Base-by-base conservation (phyloP, 1,284 basidiomycete species). In the Tranzscheliella williamsii region DNA sequence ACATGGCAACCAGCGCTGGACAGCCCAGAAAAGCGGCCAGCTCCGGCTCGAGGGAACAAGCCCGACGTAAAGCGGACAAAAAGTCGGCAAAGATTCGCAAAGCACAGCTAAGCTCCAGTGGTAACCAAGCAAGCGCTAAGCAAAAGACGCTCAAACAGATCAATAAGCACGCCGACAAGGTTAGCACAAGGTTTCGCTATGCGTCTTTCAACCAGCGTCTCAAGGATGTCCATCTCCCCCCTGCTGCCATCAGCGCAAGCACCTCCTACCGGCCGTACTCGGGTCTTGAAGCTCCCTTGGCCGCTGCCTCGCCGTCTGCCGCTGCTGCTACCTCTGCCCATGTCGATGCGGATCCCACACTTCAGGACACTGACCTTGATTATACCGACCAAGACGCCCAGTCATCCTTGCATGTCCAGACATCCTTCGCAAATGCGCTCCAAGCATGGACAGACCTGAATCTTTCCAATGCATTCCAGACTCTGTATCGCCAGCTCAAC, bases 181-280 rank as follows among this genome's bases (percentile, higher is more conserved):
- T 65, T 44, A 49, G 49, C 34, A 55, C 48, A 23, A 43, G 50
- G 24, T 75, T 69, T 42, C 49, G 62, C 30, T 77, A 77, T 45
- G 63, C 66, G 26, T 77, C 75, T 17, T 77, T 77, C 69, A 75
- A 76, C 41, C 71, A 77, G 43, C 66, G 73, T 6, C 69, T 77
- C 32, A 61, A 70, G 24, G 44, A 72, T 22, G 67, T 73, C 4
- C 70, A 75, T 27, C 67, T 77, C 21, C 63, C 64, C 16, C 56
- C 64, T 6, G 49, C 63, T 17, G 55, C 50, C 9, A 66, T 62
- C 42, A 52, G 51, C 31, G 54, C 56, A 20, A 61, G 64, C 32
- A 52, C 44, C 32, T 57, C 46, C 45, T 71, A 43, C 26, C 58
- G 51, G 38, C 64, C 45, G 17, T 69, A 67, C 24, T 65, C 67